A percentile compares a stretch with the other conserved stretches of the same genome.
Evolutionary conservation across 805 yeast genomes (phyloP).

Genomic region (Sungouiella blattae): DNA sequence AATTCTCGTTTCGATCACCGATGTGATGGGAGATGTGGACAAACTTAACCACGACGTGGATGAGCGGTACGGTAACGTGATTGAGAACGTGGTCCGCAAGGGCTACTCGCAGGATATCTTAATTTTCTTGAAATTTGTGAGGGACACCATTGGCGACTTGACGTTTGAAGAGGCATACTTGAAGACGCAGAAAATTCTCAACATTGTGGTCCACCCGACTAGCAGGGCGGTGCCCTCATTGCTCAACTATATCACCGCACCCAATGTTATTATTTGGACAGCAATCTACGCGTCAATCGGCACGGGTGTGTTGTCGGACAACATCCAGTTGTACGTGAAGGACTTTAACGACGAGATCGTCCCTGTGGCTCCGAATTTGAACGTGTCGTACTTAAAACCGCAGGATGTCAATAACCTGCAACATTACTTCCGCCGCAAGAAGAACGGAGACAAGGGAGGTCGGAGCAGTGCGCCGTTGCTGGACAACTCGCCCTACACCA

Average conservation of each 20-base stretch:
- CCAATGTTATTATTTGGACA: conserved; percentile 77
- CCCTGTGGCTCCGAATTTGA: conserved; percentile 42
- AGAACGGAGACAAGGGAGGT: conserved; percentile 8
- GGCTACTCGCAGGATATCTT: conserved; percentile 87
- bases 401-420: conserved; percentile 46
- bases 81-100: conserved; percentile 70
- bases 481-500: conserved; percentile 64
- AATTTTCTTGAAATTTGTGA: conserved; percentile 73
- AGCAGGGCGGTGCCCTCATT: conserved; percentile 66
- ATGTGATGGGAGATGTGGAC: conserved; percentile 42
- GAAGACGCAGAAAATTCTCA: conserved; percentile 72
- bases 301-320: conserved; percentile 58
- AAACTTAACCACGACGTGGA: conserved; percentile 51
- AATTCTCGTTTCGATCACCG: conserved; percentile 35
- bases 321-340: conserved; percentile 56
- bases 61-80: conserved; percentile 61
- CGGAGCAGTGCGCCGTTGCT: conserved; percentile 20
- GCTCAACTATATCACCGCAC: conserved; percentile 87
- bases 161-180: conserved; percentile 93
- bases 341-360: conserved; percentile 61
- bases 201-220: conserved; percentile 82
- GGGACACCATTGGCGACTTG: conserved; percentile 69
- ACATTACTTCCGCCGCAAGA: conserved; percentile 30
- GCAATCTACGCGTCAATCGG: conserved; percentile 88
- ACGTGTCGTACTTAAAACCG: conserved; percentile 40